Evolutionary conservation across 1,139 yeast genomes (phyloP), one percentile per base, ranked within the genome.

Genomic region (Pichia kudriavzevii): DNA sequence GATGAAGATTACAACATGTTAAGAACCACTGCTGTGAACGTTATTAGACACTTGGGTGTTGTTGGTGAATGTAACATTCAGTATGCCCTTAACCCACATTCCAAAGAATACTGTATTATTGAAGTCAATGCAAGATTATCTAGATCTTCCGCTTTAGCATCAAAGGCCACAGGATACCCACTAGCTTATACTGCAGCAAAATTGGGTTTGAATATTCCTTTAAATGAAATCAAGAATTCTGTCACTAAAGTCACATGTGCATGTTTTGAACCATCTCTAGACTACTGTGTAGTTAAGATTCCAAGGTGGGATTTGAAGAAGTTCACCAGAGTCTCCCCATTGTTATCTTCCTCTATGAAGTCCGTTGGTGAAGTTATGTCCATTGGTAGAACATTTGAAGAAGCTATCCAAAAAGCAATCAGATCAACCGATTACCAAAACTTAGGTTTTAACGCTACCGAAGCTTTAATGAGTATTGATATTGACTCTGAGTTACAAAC

Each of bases 51-150:
- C 57, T 72, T 91, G 56, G 98, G 98, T 54, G 98, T 91, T 59
- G 97, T 91, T 56, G 98, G 98, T 72, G 98, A 91, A 68, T 91
- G 98, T 74, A 91, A 91, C 69, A 85, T 91, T 56, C 98, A 91
- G 63, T 91, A 91, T 59, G 97, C 98, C 39, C 73, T 91, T 60
- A 85, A 91, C 60, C 97, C 98, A 49, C 75, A 76, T 64, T 80
- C 93, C 44, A 81, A 83, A 63, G 98, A 91, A 59, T 91, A 88
- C 67, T 83, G 98, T 65, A 85, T 91, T 50, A 91, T 91, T 61
- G 98, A 91, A 67, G 98, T 91, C 47, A 91, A 91, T 60, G 98
- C 98, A 37, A 83, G 98, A 69, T 72, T 91, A 55, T 88, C 97
- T 17, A 80, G 98, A 63, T 91, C 98, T 37, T 91, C 98, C 27